Percentiles rank a stretch among this genome's conserved stretches.
These are phyloP conservation scores for Leonotis leonurus DNA, from an alignment of 257 asterid species.

Conservation along the genomic window DNA sequence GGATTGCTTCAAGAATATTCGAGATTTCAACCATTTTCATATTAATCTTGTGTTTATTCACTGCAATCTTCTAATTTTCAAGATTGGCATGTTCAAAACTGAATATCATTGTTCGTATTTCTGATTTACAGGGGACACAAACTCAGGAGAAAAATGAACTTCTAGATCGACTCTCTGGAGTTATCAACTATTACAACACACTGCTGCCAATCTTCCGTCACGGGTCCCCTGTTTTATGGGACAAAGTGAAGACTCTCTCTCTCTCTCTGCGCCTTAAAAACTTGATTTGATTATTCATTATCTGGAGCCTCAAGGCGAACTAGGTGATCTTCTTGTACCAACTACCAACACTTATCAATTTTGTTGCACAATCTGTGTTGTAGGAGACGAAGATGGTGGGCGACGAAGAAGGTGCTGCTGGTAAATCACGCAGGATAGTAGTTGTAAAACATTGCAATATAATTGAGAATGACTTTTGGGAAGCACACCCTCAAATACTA, in stretches of 20 bases:
- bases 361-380: neutral
- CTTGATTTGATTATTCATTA: neutral
- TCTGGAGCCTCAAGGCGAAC: neutral
- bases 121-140: conserved; percentile 68
- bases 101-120: neutral
- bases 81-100: neutral
- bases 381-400: conserved; percentile 30
- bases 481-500: conserved; percentile 57
- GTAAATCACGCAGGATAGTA: conserved; percentile 37
- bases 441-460: conserved; percentile 52
- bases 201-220: conserved; percentile 57
- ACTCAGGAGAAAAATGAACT: conserved; percentile 66
- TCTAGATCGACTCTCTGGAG: conserved; percentile 42
- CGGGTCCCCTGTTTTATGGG: conserved; percentile 79
- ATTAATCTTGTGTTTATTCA: no score
- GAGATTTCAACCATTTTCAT: neutral
- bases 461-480: conserved; percentile 64
- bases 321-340: neutral
- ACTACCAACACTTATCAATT: neutral
- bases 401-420: conserved; percentile 22
- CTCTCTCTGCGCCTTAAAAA: neutral
- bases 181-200: conserved; percentile 42
- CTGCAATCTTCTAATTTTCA: no score
- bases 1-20: neutral
- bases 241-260: conserved; percentile 32